phyloP scores from a whole-genome alignment of 2,329 filamentous ascomycete species.

The Aspergillus ochraceoroseus region DNA sequence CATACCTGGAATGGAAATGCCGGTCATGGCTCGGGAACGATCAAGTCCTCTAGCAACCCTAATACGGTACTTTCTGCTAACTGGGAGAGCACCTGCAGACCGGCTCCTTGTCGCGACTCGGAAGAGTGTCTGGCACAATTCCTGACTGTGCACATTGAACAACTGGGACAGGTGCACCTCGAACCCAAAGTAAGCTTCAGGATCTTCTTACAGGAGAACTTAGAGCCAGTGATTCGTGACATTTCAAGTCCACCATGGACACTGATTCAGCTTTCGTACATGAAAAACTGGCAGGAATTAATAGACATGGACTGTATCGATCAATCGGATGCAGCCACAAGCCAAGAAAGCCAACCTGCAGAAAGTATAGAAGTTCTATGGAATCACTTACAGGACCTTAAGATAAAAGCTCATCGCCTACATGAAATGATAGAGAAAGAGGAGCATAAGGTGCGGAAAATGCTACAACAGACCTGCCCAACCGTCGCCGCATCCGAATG shows the following conservation, averaged over 20 bases:
- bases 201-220: neutral
- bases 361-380: constrained; percentile 24
- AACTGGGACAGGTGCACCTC: neutral
- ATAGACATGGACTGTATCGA: neutral
- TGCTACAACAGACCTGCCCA: constrained; percentile 26
- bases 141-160: constrained; percentile 5
- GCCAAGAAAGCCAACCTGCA: neutral
- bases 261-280: neutral
- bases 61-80: neutral
- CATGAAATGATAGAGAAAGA: constrained; percentile 24
- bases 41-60: neutral
- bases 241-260: constrained; percentile 1
- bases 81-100: constrained; percentile 5
- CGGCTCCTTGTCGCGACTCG: neutral
- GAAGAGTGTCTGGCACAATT: constrained; percentile 1
- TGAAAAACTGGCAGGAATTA: neutral
- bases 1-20: constrained; percentile 5
- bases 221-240: constrained; percentile 2
- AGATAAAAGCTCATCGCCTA: constrained; percentile 23
- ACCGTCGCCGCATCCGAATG: constrained; percentile 12
- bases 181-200: constrained; percentile 1
- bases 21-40: constrained; percentile 4
- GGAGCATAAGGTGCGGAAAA: constrained; percentile 25
- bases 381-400: constrained; percentile 26
- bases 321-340: neutral